Conservation (phyloP, 2,329 filamentous ascomycete genomes). For the Nannizziopsis barbatae region DNA sequence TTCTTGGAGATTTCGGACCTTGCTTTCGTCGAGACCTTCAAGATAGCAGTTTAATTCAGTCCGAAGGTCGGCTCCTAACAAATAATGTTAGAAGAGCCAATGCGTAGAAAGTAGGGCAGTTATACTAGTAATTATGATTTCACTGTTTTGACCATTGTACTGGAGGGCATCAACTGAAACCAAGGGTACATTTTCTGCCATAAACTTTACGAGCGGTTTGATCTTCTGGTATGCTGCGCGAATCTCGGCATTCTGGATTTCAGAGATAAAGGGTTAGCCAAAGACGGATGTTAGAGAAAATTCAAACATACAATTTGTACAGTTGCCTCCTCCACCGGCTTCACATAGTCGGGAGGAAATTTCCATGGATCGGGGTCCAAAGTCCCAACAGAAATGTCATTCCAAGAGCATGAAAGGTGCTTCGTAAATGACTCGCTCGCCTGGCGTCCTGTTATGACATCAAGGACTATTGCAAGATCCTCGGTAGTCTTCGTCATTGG, state of each 20-base stretch:
- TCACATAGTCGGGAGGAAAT: neutral
- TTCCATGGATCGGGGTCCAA: slow-evolving; percentile 10
- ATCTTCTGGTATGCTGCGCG: slow-evolving; percentile 9
- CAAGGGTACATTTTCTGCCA: slow-evolving; percentile 10
- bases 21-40: neutral
- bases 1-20: slow-evolving; percentile 1
- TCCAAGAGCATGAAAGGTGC: slow-evolving; percentile 1
- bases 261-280: too few relatives aligned
- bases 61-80: too few relatives aligned
- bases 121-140: neutral
- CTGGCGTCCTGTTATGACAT: neutral
- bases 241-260: slow-evolving; percentile 2
- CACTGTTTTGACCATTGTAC: slow-evolving; percentile 5
- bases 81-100: too few relatives aligned
- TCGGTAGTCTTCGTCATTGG: slow-evolving; percentile 4
- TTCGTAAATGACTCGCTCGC: neutral
- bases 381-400: slow-evolving; percentile 9
- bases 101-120: too few relatives aligned
- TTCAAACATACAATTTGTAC: slow-evolving; percentile 7
- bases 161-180: slow-evolving; percentile 5
- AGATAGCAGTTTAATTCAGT: too few relatives aligned
- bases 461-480: neutral
- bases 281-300: neutral
- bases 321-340: slow-evolving; percentile 10
- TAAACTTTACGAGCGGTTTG: slow-evolving; percentile 7